Evolutionary conservation across 192 early-diverging fungal genomes (phyloP).

Genomic region (Entophlyctis helioformis): DNA sequence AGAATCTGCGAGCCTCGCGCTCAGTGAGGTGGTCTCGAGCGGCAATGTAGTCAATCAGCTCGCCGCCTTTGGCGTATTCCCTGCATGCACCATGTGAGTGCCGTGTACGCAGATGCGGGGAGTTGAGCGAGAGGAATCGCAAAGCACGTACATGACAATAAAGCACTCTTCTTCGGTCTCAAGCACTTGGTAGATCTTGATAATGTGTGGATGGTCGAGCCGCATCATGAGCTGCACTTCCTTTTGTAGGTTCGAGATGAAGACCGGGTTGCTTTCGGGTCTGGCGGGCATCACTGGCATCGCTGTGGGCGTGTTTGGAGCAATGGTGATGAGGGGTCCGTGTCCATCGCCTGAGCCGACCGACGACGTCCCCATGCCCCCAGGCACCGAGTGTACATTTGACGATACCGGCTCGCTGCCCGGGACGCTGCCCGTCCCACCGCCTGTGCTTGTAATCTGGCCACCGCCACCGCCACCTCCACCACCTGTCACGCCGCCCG

Average conservation of each 20-base stretch:
- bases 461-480: too few species aligned
- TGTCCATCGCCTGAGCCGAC: too few species aligned
- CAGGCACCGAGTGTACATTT: too few species aligned
- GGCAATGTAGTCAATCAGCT: conserved; percentile 45
- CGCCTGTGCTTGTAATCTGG: too few species aligned
- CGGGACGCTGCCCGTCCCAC: too few species aligned
- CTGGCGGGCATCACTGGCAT: background rate
- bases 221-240: conserved; percentile 52
- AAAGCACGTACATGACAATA: conserved; percentile 43
- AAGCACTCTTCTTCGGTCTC: conserved; percentile 48
- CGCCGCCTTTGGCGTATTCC: conserved; percentile 53
- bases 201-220: conserved; percentile 51
- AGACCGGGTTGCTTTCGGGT: conserved; percentile 17
- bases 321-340: too few species aligned
- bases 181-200: conserved; percentile 47
- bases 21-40: conserved; percentile 31
- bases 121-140: background rate
- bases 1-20: conserved; percentile 40
- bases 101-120: background rate
- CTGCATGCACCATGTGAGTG: conserved; percentile 7
- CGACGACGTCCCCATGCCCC: background rate
- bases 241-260: conserved; percentile 30
- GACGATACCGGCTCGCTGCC: too few species aligned
- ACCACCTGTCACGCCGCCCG: background rate
- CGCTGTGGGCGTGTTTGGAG: too few species aligned